Percentiles rank a stretch among this genome's conserved stretches.
These are phyloP conservation scores for Penicillium brasilianum DNA, from an alignment of 2,329 filamentous ascomycete genomes.

Conservation along the genomic window DNA sequence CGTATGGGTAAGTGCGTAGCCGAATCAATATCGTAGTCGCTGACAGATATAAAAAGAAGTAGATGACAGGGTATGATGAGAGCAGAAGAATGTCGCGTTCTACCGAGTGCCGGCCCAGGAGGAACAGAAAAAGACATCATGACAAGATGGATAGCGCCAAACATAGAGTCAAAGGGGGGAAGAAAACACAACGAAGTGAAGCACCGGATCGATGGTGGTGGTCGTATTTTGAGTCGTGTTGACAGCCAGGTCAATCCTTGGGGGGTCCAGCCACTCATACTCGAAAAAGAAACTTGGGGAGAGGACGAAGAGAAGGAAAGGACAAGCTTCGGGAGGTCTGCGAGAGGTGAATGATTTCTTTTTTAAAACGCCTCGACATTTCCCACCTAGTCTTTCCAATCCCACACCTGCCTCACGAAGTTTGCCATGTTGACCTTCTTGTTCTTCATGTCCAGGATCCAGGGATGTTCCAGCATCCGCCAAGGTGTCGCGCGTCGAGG, in stretches of 20 bases:
- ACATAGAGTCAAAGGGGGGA: slow-evolving; percentile 9
- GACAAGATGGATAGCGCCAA: slow-evolving; percentile 18
- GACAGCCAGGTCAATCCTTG: slow-evolving; percentile 37
- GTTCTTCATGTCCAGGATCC: slow-evolving; percentile 94
- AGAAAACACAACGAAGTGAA: slow-evolving; percentile 12
- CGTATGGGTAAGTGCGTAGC: slow-evolving; percentile 27
- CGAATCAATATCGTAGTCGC: slow-evolving; percentile 22
- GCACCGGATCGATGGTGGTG: slow-evolving; percentile 14
- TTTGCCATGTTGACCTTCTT: slow-evolving; percentile 98
- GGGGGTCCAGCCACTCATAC: slow-evolving; percentile 34
- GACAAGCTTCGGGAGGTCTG: slow-evolving; percentile 6
- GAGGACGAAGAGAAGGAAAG: background rate
- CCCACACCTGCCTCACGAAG: slow-evolving; percentile 94
- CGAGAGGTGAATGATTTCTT: slow-evolving; percentile 3
- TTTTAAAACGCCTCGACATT: background rate
- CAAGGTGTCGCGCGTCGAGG: slow-evolving; percentile 87
- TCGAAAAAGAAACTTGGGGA: slow-evolving; percentile 14
- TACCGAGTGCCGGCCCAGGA: slow-evolving; percentile 30
- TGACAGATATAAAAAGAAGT: slow-evolving; percentile 11
- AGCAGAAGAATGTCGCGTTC: slow-evolving; percentile 7
- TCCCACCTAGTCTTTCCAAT: slow-evolving; percentile 73
- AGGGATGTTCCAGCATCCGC: slow-evolving; percentile 98
- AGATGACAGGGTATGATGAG: slow-evolving; percentile 29
- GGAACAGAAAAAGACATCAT: slow-evolving; percentile 17
- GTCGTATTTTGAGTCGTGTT: slow-evolving; percentile 28